Evolutionary conservation across 2,329 filamentous ascomycete species (phyloP), one percentile per base, ranked within the genome.

Genomic region (Mariannaea elegans): DNA sequence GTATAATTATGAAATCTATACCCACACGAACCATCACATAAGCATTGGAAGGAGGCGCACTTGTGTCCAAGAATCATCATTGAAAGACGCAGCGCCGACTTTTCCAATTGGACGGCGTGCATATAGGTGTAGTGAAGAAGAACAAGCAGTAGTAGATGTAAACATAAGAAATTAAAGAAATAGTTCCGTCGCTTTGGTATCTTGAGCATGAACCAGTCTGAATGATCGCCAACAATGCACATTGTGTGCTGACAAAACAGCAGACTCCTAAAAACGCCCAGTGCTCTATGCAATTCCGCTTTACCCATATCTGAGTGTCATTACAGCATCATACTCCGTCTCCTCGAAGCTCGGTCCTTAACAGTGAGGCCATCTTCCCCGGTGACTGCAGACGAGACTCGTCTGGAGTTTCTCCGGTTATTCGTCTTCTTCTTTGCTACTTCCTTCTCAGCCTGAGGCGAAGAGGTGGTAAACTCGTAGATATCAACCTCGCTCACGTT

Each of bases 271-370:
- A 71, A 72, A 72, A 71, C 65, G 65, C 65, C 53, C 54, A 65
- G 56, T 66, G 54, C 59, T 63, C 55, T 64, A 61, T 62, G 55
- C 65, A 73, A 61, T 59, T 62, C 60, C 63, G 61, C 54, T 64
- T 59, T 60, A 45, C 50, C 51, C 47, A 56, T 62, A 55, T 36
- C 38, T 49, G 67, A 51, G 61, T 59, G 52, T 71, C 65, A 66
- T 83, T 77, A 86, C 73, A 87, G 72, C 84, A 87, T 86, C 82
- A 86, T 87, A 71, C 84, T 87, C 67, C 84, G 78, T 64, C 85
- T 77, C 68, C 84, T 77, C 58, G 79, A 78, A 56, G 69, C 66
- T 23, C 70, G 72, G 18, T 75, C 71, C 52, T 62, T 66, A 27
- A 65, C 59, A 52, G 73, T 65, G 16, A 66, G 59, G 24, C 58